Base-by-base conservation (phyloP, 495 filamentous ascomycete genomes). In the Paragyromitra xinjiangensis region DNA sequence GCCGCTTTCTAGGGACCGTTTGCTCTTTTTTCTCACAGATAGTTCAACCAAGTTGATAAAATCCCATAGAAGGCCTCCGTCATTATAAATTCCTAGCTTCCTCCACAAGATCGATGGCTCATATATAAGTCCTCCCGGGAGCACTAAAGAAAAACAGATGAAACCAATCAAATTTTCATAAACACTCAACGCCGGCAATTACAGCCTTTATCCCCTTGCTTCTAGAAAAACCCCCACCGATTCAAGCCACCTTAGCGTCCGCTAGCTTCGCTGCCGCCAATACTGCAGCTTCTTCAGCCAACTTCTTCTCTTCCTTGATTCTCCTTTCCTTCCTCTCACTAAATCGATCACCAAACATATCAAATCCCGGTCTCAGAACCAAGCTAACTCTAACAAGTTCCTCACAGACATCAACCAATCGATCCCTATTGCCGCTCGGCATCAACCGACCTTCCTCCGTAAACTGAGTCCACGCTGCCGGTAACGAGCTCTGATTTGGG, bases 381-480 rank as follows among this genome's bases (percentile, higher is more conserved):
- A 91, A 86, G 0, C 89, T 92, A 81, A 91, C 92, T 80, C 92
- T 92, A 3, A 92, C 90, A 84, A 93, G 88, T 82, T 93, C 91
- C 85, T 93, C 91, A 88, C 91, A 91, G 73, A 90, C 92, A 85
- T 93, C 91, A 19, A 93, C 91, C 67, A 93, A 79, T 3, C 91
- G 83, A 78, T 92, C 89, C 42, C 91, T 82, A 78, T 92, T 92
- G 0, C 86, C 85, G 83, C 90, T 89, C 5, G 87, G 85, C 81
- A 88, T 86, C 9, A 93, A 78, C 40, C 90, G 81, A 58, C 85
- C 85, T 53, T 87, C 87, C 62, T 88, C 87, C 12, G 84, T 83
- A 72, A 92, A 92, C 42, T 90, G 87, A 14, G 87, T 91, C 77
- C 88, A 92, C 1, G 90, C 91, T 71, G 84, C 86, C 0, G 91